Evolutionary conservation across 352 stramenopile genomes (phyloP), one percentile per base, ranked within the genome.

Genomic region (Phytophthora melonis): DNA sequence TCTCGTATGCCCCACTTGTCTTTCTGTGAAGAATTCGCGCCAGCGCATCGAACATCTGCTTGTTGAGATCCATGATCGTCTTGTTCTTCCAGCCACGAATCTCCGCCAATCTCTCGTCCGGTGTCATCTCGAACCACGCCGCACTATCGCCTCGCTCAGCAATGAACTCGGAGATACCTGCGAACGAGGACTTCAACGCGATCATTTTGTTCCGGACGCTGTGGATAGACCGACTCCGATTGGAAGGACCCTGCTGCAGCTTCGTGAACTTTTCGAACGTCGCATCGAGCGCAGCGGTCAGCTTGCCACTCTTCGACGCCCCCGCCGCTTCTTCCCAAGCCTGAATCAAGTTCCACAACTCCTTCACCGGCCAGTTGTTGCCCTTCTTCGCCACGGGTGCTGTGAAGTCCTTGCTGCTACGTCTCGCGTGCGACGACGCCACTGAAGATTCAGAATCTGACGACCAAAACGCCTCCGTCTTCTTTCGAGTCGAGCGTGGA

Each of bases 131-230:
- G 25, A 84, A 81, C 78, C 78, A 84, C 8, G 59, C 63, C 1
- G 43, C 36, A 41, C 61, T 70, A 47, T 80, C 67, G 6, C 68
- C 68, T 43, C 23, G 45, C 30, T 79, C 68, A 1, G 23, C 50
- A n/a, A 82, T 77, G 53, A 68, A 84, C 9, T 63, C 54, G 5
- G 73, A 69, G 32, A 84, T 77, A 27, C 55, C 39, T 23, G 61
- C 47, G 27, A 73, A 84, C 8, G 74, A 74, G 43, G 68, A 72
- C 59, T 82, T 82, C 36, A 84, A 52, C 49, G 77, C 72, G 32
- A 81, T 84, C 77, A 84, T 82, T 61, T 81, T 81, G 64, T 81
- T 81, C 36, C 75, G 75, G 30, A 84, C 75, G 11, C 74, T 81
- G 14, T 70, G 66, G 18, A 79, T 66, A 11, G 56, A 80, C 21